Conservation (phyloP, 2,329 filamentous ascomycete genomes). For the Cadophora malorum region DNA sequence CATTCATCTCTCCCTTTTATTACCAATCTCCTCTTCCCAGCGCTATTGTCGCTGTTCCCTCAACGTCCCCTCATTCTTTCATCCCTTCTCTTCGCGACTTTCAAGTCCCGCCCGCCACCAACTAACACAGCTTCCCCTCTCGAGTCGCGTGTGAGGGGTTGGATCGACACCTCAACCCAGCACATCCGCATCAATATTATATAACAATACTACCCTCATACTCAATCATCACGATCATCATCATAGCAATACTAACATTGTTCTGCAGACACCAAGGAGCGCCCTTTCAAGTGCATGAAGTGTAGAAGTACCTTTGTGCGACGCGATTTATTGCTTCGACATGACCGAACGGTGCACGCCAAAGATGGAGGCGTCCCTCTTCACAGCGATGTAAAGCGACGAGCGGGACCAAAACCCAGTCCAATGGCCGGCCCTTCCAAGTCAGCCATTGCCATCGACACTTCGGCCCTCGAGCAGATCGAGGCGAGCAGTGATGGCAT, state of each 20-base stretch:
- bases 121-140: constrained; percentile 31
- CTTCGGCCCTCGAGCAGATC: constrained; percentile 88
- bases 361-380: constrained; percentile 96
- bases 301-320: constrained; percentile 98
- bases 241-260: constrained; percentile 21
- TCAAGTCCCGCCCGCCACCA: constrained; percentile 10
- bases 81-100: constrained; percentile 1
- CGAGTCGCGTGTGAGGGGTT: constrained; percentile 36
- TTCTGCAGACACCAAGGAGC: constrained; percentile 89
- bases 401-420: constrained; percentile 72
- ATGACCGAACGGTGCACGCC: constrained; percentile 97
- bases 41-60: not conserved
- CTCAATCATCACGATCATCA: not conserved
- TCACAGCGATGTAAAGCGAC: constrained; percentile 92
- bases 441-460: constrained; percentile 80
- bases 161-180: constrained; percentile 21
- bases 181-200: constrained; percentile 16
- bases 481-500: constrained; percentile 88
- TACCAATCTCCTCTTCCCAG: not conserved
- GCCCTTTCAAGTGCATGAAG: constrained; percentile 98
- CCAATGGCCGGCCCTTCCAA: constrained; percentile 73
- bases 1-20: constrained; percentile 20
- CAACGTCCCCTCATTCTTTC: constrained; percentile 1
- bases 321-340: constrained; percentile 92
- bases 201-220: constrained; percentile 1